These are phyloP conservation scores for Platismatia glauca DNA, from an alignment of 495 filamentous ascomycete genomes.

Conservation along the genomic window DNA sequence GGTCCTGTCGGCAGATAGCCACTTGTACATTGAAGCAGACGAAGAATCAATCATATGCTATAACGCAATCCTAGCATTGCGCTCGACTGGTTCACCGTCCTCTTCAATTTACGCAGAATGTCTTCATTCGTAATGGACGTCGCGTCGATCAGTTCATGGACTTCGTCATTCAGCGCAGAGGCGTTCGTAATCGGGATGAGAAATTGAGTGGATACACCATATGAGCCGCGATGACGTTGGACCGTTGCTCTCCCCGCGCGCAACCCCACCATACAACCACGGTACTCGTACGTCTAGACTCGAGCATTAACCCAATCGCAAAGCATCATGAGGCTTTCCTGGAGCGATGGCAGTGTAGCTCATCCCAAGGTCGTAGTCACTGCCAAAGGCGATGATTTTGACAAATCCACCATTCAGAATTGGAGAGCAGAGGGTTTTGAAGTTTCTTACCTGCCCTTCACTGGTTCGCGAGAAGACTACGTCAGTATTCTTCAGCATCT, in stretches of 20 bases:
- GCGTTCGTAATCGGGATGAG: not conserved
- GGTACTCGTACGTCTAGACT: not conserved
- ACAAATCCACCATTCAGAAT: constrained; percentile 42
- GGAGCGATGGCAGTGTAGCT: not conserved
- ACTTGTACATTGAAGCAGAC: not conserved
- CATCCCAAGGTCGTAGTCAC: constrained; percentile 55
- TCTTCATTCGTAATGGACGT: not conserved
- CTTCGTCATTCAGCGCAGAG: not conserved
- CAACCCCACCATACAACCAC: not conserved
- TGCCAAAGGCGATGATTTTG: constrained; percentile 53
- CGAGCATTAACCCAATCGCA: not conserved
- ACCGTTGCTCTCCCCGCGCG: not conserved
- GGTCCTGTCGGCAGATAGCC: not conserved
- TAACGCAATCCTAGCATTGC: not conserved
- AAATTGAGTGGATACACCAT: not conserved
- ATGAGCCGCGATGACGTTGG: not conserved
- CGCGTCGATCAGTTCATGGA: not conserved
- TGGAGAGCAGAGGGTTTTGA: constrained; percentile 63
- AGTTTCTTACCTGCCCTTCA: constrained; percentile 51
- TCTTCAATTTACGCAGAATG: not conserved
- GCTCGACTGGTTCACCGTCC: not conserved
- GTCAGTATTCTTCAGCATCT: constrained; percentile 35
- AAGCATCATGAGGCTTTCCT: constrained; percentile 14
- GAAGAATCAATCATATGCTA: not conserved
- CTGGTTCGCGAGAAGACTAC: constrained; percentile 47